Evolutionary conservation across 164 flowering plant genomes (phyloP).

Genomic region (Berberis vulgaris): DNA sequence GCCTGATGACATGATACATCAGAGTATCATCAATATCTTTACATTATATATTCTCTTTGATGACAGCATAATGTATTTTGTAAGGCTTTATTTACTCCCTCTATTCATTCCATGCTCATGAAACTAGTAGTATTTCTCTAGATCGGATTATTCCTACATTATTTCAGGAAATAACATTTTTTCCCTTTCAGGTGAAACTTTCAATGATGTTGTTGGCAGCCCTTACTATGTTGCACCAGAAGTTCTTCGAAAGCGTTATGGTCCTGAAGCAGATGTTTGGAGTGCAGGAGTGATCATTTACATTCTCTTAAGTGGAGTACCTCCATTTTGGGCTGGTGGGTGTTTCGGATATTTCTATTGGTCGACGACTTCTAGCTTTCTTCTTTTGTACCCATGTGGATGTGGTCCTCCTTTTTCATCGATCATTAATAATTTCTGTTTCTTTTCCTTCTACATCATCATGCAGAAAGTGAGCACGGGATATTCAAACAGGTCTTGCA

Average conservation of each 20-base stretch:
- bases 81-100: no score
- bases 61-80: no score
- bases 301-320: conserved; percentile 16
- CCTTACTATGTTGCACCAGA: conserved; percentile 17
- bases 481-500: conserved; percentile 74
- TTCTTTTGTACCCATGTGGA: background rate
- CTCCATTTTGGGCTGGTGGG: conserved; percentile 19
- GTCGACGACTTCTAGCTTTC: background rate
- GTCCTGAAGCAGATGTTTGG: conserved; percentile 16
- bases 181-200: conserved; percentile 14
- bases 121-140: no score
- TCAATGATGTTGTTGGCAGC: conserved; percentile 17
- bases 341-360: background rate
- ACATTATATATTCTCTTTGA: no score
- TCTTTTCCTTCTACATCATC: conserved; percentile 1
- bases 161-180: background rate
- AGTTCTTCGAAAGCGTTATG: conserved; percentile 11
- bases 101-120: no score
- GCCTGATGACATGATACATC: no score
- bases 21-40: no score
- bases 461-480: conserved; percentile 58
- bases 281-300: conserved; percentile 17
- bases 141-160: no score
- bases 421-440: background rate
- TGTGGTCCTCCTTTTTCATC: background rate